These are phyloP conservation scores for Oryza coarctata DNA, from an alignment of 176 grass and related monocot genomes.

Conservation along the genomic window DNA sequence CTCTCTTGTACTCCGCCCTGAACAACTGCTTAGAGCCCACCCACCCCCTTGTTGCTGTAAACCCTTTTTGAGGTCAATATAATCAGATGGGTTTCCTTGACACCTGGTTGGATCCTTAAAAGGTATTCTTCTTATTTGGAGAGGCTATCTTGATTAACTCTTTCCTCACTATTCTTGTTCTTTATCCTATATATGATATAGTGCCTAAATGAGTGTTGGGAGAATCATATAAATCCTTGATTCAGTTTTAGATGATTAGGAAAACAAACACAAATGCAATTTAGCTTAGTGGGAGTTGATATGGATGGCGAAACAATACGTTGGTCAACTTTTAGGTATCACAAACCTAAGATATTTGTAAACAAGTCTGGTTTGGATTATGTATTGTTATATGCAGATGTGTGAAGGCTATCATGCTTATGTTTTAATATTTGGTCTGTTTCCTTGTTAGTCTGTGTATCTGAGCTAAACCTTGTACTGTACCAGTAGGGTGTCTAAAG, in stretches of 20 bases:
- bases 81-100: neutral
- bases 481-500: neutral
- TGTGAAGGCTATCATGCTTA: neutral
- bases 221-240: neutral
- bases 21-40: too few species aligned
- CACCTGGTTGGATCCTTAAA: neutral
- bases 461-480: neutral
- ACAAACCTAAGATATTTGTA: neutral
- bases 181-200: neutral
- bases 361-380: neutral
- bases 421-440: neutral
- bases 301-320: neutral
- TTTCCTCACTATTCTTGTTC: neutral
- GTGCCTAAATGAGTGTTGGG: neutral
- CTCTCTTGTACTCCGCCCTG: neutral
- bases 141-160: neutral
- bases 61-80: neutral
- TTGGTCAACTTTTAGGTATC: neutral
- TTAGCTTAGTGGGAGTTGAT: neutral
- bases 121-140: neutral
- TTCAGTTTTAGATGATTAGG: neutral
- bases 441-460: slow-evolving; percentile 7
- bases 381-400: neutral
- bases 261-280: neutral
- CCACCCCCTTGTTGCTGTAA: neutral